phyloP scores from a whole-genome alignment of 2,329 filamentous ascomycete genomes.

The Hymenoscyphus scutula region DNA sequence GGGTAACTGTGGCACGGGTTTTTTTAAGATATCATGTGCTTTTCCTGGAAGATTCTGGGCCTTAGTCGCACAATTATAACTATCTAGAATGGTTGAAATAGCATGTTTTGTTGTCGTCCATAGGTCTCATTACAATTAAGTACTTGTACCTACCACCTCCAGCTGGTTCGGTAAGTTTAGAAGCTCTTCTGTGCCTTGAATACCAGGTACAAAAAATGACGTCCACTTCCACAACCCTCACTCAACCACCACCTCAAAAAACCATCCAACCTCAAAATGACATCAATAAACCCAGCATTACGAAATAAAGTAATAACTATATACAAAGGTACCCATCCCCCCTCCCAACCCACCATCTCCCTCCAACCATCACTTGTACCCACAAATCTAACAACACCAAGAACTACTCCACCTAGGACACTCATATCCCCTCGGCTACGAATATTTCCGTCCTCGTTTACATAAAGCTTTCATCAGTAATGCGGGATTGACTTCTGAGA shows the following conservation, averaged over 20 bases:
- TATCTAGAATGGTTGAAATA: no score
- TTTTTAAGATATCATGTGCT: no score
- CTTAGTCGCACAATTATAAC: no score
- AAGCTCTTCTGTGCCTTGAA: neutral
- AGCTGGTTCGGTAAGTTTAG: no score
- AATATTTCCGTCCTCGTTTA: constrained; percentile 76
- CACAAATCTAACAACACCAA: constrained; percentile 38
- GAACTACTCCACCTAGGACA: constrained; percentile 82
- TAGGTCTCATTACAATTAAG: no score
- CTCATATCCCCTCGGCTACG: constrained; percentile 82
- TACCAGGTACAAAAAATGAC: neutral
- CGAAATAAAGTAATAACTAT: constrained; percentile 77
- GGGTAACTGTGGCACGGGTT: no score
- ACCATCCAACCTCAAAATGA: neutral
- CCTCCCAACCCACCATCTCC: neutral
- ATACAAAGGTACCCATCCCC: constrained; percentile 71
- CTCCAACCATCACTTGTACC: neutral
- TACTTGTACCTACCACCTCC: no score
- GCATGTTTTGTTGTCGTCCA: no score
- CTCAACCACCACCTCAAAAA: neutral
- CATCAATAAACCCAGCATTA: constrained; percentile 43
- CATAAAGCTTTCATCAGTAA: constrained; percentile 85
- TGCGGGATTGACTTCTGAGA: constrained; percentile 65
- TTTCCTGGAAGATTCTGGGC: no score
- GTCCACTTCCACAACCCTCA: neutral